Evolutionary conservation across 192 early-diverging fungal genomes (phyloP).

Genomic region (Podila epicladia): DNA sequence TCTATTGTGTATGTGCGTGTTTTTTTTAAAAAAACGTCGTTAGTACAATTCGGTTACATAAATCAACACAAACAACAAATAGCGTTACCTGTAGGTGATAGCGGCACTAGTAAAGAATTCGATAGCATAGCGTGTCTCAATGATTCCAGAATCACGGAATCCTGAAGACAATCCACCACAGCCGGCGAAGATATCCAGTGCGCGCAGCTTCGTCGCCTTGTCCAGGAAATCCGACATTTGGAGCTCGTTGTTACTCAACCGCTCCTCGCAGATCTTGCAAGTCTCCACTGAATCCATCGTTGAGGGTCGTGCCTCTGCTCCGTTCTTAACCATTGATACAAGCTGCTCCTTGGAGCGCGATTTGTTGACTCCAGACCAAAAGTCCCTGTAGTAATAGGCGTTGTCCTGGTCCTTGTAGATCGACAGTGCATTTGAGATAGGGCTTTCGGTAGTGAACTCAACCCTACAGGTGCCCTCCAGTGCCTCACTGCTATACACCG

Average conservation of each 20-base stretch:
- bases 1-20: slow-evolving; percentile 13
- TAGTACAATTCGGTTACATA: no score
- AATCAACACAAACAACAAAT: slow-evolving; percentile 7
- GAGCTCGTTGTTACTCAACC: not conserved
- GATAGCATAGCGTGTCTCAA: slow-evolving; percentile 71
- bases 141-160: slow-evolving; percentile 62
- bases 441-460: not conserved
- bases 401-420: slow-evolving; percentile 16
- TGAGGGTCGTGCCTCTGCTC: not conserved
- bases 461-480: slow-evolving; percentile 10
- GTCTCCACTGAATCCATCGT: slow-evolving; percentile 1
- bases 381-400: slow-evolving; percentile 16
- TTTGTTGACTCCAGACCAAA: slow-evolving; percentile 9
- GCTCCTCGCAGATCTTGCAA: slow-evolving; percentile 39
- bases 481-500: not conserved
- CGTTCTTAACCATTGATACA: slow-evolving; percentile 28
- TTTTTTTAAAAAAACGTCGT: not conserved
- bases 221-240: not conserved
- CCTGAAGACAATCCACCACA: slow-evolving; percentile 76
- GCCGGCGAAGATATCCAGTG: slow-evolving; percentile 76
- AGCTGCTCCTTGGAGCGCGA: slow-evolving; percentile 20
- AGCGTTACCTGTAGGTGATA: slow-evolving; percentile 61
- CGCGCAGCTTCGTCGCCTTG: slow-evolving; percentile 45
- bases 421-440: not conserved
- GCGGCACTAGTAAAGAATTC: slow-evolving; percentile 70